phyloP scores from a whole-genome alignment of 2,329 filamentous ascomycete species.

The Monosporascus cannonballus region DNA sequence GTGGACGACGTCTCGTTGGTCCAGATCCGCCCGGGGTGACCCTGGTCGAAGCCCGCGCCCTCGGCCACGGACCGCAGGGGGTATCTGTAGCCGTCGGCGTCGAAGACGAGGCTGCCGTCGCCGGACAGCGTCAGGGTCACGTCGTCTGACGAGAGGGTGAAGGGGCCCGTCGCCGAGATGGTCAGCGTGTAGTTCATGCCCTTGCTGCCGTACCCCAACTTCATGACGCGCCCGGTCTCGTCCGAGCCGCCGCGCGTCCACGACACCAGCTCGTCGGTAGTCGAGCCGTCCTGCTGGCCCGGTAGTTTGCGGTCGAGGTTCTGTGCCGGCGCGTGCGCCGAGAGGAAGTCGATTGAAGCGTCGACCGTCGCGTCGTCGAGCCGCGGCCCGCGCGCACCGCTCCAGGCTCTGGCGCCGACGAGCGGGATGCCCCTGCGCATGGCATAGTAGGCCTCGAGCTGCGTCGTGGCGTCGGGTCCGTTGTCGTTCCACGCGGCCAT shows the following conservation, averaged over 20 bases:
- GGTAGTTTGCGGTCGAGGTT: constrained; percentile 34
- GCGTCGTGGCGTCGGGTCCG: constrained; percentile 40
- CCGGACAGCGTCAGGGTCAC: constrained; percentile 31
- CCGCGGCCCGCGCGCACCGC: constrained; percentile 28
- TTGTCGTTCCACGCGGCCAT: constrained; percentile 44
- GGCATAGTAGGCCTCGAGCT: constrained; percentile 41
- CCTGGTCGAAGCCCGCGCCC: constrained; percentile 37
- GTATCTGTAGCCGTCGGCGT: constrained; percentile 38
- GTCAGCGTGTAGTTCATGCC: constrained; percentile 40
- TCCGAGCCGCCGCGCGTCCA: constrained; percentile 22
- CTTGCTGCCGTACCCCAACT: constrained; percentile 32
- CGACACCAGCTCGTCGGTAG: constrained; percentile 18
- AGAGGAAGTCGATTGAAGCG: constrained; percentile 30
- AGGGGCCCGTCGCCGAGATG: constrained; percentile 32
- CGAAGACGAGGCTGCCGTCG: constrained; percentile 33
- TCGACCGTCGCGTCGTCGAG: constrained; percentile 22
- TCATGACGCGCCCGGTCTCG: constrained; percentile 8
- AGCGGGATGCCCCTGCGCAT: constrained; percentile 38
- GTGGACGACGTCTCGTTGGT: constrained; percentile 38
- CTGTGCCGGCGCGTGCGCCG: constrained; percentile 33
- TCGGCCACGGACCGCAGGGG: constrained; percentile 40
- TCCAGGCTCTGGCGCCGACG: constrained; percentile 36
- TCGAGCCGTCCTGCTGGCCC: constrained; percentile 2
- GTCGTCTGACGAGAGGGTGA: constrained; percentile 37
- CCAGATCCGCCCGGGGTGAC: constrained; percentile 47